These are phyloP conservation scores for Diaporthe helianthi DNA, from an alignment of 2,329 filamentous ascomycete genomes.

Conservation along the genomic window DNA sequence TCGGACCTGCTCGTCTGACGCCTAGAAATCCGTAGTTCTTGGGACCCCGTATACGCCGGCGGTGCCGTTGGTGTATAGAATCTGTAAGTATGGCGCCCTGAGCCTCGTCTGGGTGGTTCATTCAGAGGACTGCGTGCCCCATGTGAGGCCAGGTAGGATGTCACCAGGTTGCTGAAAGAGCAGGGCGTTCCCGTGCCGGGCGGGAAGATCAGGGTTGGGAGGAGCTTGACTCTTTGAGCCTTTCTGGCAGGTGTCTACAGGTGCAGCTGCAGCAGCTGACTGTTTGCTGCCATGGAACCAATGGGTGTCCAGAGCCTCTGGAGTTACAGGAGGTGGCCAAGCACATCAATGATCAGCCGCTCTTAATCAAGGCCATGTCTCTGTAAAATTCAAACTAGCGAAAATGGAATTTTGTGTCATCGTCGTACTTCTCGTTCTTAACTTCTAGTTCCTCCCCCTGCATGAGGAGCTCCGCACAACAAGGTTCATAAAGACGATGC, in stretches of 20 bases:
- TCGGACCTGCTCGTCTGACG: neutral
- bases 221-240: neutral
- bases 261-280: too few species aligned
- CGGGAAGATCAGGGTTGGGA: neutral
- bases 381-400: neutral
- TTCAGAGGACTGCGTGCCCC: neutral
- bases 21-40: neutral
- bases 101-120: neutral
- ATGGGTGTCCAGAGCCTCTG: neutral
- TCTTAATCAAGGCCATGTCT: neutral
- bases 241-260: neutral
- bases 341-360: too few species aligned
- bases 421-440: slow-evolving; percentile 26
- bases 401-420: slow-evolving; percentile 18
- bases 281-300: neutral
- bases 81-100: neutral
- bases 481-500: slow-evolving; percentile 10
- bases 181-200: neutral
- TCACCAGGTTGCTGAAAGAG: neutral
- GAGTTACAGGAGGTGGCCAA: too few species aligned
- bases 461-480: slow-evolving; percentile 18
- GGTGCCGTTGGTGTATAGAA: neutral
- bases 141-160: neutral
- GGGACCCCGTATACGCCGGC: neutral
- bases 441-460: slow-evolving; percentile 31